These are phyloP conservation scores for Fusarium domesticum DNA, from an alignment of 2,329 filamentous ascomycete genomes.

Conservation along the genomic window DNA sequence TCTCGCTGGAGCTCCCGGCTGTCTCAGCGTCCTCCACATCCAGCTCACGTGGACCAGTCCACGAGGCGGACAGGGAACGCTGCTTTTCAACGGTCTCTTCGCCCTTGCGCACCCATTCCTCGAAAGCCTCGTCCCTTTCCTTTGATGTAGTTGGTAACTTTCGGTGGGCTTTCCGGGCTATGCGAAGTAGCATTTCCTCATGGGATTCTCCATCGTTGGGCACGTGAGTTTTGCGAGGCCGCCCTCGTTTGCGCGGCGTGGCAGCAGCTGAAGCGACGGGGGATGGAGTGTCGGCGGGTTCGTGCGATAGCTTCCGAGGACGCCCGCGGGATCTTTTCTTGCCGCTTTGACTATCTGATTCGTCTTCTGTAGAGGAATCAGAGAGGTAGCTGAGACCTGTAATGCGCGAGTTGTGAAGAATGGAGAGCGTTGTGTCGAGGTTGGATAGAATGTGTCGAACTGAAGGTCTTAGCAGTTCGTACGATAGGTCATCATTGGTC, in stretches of 20 bases:
- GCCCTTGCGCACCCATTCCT: slow-evolving; percentile 34
- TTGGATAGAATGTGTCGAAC: slow-evolving; percentile 67
- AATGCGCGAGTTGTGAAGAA: slow-evolving; percentile 65
- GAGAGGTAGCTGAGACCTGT: slow-evolving; percentile 42
- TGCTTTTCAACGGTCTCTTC: slow-evolving; percentile 27
- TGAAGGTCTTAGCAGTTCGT: slow-evolving; percentile 62
- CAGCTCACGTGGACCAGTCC: slow-evolving; percentile 14
- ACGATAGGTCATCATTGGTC: slow-evolving; percentile 68
- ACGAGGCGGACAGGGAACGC: slow-evolving; percentile 13
- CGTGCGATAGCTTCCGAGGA: slow-evolving; percentile 19
- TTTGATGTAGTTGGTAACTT: slow-evolving; percentile 25
- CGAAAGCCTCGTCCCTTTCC: slow-evolving; percentile 33
- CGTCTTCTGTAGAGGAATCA: slow-evolving; percentile 39
- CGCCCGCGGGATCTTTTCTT: slow-evolving; percentile 30
- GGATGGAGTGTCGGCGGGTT: slow-evolving; percentile 7
- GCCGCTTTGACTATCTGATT: slow-evolving; percentile 31
- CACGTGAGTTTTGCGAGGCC: slow-evolving; percentile 40
- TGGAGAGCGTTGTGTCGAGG: slow-evolving; percentile 66
- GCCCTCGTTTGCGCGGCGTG: slow-evolving; percentile 31
- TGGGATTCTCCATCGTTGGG: slow-evolving; percentile 45
- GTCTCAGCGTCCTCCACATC: slow-evolving; percentile 17
- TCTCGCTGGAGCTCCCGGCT: slow-evolving; percentile 16
- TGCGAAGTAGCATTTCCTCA: slow-evolving; percentile 44
- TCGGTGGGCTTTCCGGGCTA: slow-evolving; percentile 44
- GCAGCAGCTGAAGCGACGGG: slow-evolving; percentile 7